Base-by-base conservation (phyloP, 2,329 filamentous ascomycete species). In the Bisporella sp. region DNA sequence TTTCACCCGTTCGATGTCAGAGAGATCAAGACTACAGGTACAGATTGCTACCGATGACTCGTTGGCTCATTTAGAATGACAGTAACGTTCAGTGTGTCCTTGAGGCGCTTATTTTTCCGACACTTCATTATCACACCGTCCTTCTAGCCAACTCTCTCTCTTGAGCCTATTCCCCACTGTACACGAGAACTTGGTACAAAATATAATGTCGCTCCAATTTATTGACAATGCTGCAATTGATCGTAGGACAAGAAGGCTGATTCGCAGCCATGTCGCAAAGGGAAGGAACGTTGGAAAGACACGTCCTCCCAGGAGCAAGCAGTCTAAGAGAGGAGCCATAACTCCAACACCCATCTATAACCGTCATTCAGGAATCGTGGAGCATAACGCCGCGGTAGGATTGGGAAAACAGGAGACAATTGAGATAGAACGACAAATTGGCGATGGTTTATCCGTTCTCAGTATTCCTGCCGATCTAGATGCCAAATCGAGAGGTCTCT, bases 261-360 rank as follows among this genome's bases (percentile, higher is more conserved):
- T 56, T 32, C 54, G 54, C 5, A 56, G 54, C 41, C 54, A 56
- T 40, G 54, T 52, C 30, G 52, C 52, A 4, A 52, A n/a, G 31
- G 54, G 54, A 39, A 54, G 45, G 30, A 56, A 56, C 51, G 49
- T 13, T 8, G 54, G 54, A 8, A 52, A 45, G 29, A 51, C 43
- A 21, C 32, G 48, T 37, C 41, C 43, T 12, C 52, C 21, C 21
- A 21, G 21, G 21, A 21, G 21, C 21, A 21, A 45, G 21, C 48
- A 48, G 9, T 54, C 51, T 3, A 45, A 47, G 35, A 44, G 39
- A 28, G 49, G 46, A 41, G 13, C 21, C 21, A 21, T 21, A 21
- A 33, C 31, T 8, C 31, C 40, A 41, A 41, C 12, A 13, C 7
- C 21, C 28, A 37, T 32, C 42, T 45, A 47, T 46, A n/a, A 39